Base-by-base conservation (phyloP, 2,329 filamentous ascomycete species). In the Aaosphaeria arxii region DNA sequence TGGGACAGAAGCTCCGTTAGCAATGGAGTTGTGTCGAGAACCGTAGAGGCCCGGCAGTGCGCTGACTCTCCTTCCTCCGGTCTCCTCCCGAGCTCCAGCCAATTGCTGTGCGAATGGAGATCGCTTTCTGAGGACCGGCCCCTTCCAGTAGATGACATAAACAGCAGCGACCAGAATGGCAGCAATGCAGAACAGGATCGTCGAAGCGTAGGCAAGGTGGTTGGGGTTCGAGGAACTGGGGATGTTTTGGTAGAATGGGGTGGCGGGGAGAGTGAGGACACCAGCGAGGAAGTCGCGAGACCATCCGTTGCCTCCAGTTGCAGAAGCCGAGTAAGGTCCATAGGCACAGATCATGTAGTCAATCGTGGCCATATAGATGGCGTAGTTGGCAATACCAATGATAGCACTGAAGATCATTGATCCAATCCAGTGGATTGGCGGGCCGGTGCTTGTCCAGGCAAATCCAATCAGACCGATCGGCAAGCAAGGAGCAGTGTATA, bases 331-430 rank as follows among this genome's bases (percentile, higher is more conserved):
- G 66, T 89, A 90, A 0, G 84, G 83, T 0, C 87, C 87, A 58
- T 89, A 87, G 0, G 86, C 84, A 49, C 83, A 85, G 33, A 89
- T 81, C 83, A 89, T 89, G 72, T 90, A 91, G 68, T 90, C 86
- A 55, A 89, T 87, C 1, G 86, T 89, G 0, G 86, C 85, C 85
- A 89, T 88, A 71, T 89, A 89, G 50, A 89, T 88, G 40, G 79
- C 73, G 49, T 87, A 88, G 44, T 66, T 91, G 46, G 87, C 87
- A 46, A 90, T 84, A 32, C 87, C 87, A 44, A 91, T 84, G 42
- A 89, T 74, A 11, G 77, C 77, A 3, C 78, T 77, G 52, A 85
- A 88, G 45, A 89, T 71, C 73, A 86, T 80, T 7, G 83, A 82
- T 0, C 78, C 84, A 29, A 88, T 82, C 87, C 87, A 91, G 61